Base-by-base conservation (phyloP, 768 basidiomycete species). In the Phlebiopsis gigantea region DNA sequence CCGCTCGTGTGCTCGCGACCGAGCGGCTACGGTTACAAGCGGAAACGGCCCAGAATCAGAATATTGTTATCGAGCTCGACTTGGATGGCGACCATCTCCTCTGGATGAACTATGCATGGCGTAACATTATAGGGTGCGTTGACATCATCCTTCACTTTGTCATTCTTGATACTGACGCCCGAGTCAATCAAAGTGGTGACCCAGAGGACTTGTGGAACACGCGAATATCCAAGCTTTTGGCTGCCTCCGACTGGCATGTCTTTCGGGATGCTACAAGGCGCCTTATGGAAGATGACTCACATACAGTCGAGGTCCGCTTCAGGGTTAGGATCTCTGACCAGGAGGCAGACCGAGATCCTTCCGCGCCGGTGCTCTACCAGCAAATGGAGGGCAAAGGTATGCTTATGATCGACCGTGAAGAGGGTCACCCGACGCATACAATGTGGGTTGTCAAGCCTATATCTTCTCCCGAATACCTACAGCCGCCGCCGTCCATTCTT, bases 381-480 rank as follows among this genome's bases (percentile, higher is more conserved):
- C 84, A 82, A 62, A 93, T 98, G 87, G 95, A 98, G 66, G 97
- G 91, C 28, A 96, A 96, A 68, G 97, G 97, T 17, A 98, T 99
- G 97, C 82, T 98, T 64, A 95, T 98, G 86, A 81, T 91, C 58
- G 95, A 98, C 75, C 85, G 94, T 29, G 84, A 93, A 68, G 88
- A 87, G 53, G 88, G 88, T 17, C 81, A 83, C 58, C 85, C 93
- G 14, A 90, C 93, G 15, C 97, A 98, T 71, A 96, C 95, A 14
- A 97, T 98, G 94, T 98, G 94, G 94, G 93, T 96, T 45, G 83
- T 94, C 71, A 93, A 88, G 68, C 91, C 93, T 29, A 79, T 88
- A 57, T 81, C 83, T 42, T 73, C 84, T 48, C 82, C 90, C 52
- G 84, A 85, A 53, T 84, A 80, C 63, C 83, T 88, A 66, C 75